Conservation (phyloP, 2,329 filamentous ascomycete genomes). For the Neonectria sp. region DNA sequence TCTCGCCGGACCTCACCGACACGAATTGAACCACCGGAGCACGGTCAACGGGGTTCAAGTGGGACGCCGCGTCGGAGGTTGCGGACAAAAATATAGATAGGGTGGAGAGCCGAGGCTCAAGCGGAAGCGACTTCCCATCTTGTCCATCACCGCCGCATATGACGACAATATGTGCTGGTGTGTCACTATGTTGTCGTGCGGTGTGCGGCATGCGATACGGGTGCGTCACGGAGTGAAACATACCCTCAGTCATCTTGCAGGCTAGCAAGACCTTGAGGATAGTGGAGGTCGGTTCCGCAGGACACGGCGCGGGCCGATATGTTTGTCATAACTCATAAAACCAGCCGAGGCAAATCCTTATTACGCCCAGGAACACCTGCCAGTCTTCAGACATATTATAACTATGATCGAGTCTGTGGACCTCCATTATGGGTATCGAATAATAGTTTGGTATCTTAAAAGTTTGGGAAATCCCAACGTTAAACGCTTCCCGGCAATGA, state of each 20-base stretch:
- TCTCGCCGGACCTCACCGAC: not conserved
- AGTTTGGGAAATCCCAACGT: not conserved
- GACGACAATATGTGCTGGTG: conserved; percentile 10
- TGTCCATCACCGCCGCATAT: conserved; percentile 13
- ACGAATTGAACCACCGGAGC: conserved; percentile 8
- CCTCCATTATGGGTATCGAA: conserved; percentile 19
- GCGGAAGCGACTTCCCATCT: conserved; percentile 26
- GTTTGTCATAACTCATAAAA: not conserved
- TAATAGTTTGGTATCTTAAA: conserved; percentile 24
- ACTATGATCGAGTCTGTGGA: conserved; percentile 14
- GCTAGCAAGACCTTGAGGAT: not conserved
- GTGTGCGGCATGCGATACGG: conserved; percentile 5
- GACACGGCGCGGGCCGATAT: conserved; percentile 10
- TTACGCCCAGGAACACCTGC: conserved; percentile 4
- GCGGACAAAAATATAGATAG: conserved; percentile 1
- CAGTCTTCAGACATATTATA: conserved; percentile 6
- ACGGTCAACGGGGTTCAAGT: conserved; percentile 10
- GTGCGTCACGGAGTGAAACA: conserved; percentile 17
- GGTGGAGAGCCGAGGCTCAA: conserved; percentile 30
- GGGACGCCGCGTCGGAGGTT: conserved; percentile 9
- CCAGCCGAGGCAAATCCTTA: conserved; percentile 16
- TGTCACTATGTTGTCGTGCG: not conserved
- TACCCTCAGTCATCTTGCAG: not conserved
- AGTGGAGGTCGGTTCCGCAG: conserved; percentile 5
- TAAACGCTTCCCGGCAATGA: not conserved